phyloP scores from a whole-genome alignment of 305 asterid genomes.

The Euphrasia arctica region DNA sequence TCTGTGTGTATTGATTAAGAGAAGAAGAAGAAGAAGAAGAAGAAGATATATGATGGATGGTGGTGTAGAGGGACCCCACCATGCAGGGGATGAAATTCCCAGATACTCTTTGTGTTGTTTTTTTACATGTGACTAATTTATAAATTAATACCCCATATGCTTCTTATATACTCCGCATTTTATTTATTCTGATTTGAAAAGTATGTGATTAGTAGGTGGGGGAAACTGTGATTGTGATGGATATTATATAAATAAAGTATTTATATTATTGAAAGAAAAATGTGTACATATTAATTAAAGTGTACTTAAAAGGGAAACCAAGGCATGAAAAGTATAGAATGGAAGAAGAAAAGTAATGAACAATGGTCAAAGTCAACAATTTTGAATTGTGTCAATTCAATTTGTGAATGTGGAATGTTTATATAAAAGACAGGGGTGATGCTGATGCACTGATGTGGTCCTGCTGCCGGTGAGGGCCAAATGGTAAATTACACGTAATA shows the following conservation, averaged over 20 bases:
- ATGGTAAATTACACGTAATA: too few relatives aligned
- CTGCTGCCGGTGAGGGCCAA: too few relatives aligned
- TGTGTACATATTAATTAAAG: neutral
- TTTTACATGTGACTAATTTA: neutral
- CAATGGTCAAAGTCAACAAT: conserved; percentile 62
- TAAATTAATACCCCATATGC: neutral
- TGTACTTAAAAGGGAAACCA: neutral
- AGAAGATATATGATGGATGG: too few relatives aligned
- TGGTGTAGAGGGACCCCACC: neutral
- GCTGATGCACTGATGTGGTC: too few relatives aligned
- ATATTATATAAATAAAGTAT: neutral
- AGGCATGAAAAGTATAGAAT: conserved; percentile 30
- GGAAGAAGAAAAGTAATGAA: conserved; percentile 37
- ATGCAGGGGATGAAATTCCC: too few relatives aligned
- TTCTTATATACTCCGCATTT: neutral
- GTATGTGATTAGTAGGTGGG: conserved; percentile 32
- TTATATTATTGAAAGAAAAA: neutral
- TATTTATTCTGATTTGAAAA: conserved; percentile 32
- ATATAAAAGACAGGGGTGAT: too few relatives aligned
- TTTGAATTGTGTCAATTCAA: conserved; percentile 57
- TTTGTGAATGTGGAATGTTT: conserved; percentile 28
- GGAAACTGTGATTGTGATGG: conserved; percentile 7
- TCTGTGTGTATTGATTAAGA: too few relatives aligned
- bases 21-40: too few relatives aligned
- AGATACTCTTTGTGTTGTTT: neutral